phyloP scores from a whole-genome alignment of 179 eudicot genomes.

The Carnegiea gigantea region DNA sequence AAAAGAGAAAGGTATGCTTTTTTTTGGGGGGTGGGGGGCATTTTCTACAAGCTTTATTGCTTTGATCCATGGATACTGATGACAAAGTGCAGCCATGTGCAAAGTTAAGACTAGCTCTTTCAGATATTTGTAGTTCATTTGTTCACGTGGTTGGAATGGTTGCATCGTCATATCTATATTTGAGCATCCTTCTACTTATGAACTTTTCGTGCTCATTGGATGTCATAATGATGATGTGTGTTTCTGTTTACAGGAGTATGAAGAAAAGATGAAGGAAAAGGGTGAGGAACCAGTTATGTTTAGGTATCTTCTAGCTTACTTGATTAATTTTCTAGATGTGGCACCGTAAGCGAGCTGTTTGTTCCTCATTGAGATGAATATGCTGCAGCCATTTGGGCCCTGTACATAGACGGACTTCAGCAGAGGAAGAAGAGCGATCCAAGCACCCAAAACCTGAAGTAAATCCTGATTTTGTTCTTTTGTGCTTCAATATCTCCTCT shows the following conservation, averaged over 20 bases:
- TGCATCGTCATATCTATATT: neutral
- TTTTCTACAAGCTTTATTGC: neutral
- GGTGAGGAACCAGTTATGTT: constrained; percentile 98
- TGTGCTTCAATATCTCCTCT: constrained; percentile 17
- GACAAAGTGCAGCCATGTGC: too few relatives aligned
- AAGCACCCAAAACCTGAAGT: constrained; percentile 89
- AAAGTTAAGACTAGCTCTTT: too few relatives aligned
- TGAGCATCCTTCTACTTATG: neutral
- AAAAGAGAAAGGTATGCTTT: constrained; percentile 75
- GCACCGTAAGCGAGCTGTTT: neutral
- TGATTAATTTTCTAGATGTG: neutral
- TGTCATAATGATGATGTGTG: constrained; percentile 4
- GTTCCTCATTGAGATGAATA: constrained; percentile 26
- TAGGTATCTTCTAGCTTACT: constrained; percentile 44
- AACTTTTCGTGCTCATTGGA: neutral
- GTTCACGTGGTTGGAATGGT: neutral
- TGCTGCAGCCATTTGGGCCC: constrained; percentile 89
- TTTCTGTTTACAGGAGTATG: constrained; percentile 68
- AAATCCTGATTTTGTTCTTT: constrained; percentile 24
- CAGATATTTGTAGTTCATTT: neutral
- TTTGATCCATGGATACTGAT: too few relatives aligned
- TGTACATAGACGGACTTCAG: constrained; percentile 60
- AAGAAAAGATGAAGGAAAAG: constrained; percentile 84
- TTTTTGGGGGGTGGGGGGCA: neutral
- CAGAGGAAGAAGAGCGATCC: constrained; percentile 87